A percentile compares a stretch with the other conserved stretches of the same genome.
phyloP scores from a whole-genome alignment of 2,329 filamentous ascomycete species.

The Mycogone perniciosa region DNA sequence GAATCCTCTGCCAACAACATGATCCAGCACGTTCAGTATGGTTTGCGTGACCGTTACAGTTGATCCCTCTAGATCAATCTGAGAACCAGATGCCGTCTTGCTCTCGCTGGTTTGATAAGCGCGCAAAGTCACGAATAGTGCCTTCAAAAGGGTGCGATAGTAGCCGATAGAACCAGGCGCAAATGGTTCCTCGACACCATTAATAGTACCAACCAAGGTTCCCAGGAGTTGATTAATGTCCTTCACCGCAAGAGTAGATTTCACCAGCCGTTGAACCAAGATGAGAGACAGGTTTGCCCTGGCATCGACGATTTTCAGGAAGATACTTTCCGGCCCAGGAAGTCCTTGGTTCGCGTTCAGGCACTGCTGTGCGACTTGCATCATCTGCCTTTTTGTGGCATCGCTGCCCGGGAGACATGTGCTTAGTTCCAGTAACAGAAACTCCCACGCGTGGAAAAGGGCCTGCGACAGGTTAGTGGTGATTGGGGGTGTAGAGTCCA shows the following conservation, averaged over 20 bases:
- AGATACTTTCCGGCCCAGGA: conserved; percentile 72
- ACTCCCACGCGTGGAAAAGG: conserved; percentile 84
- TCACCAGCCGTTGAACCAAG: conserved; percentile 72
- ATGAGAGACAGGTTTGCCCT: conserved; percentile 77
- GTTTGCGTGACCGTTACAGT: conserved; percentile 48
- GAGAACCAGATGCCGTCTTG: conserved; percentile 25
- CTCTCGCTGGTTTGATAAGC: conserved; percentile 45
- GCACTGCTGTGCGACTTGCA: conserved; percentile 70
- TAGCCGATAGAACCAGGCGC: conserved; percentile 53
- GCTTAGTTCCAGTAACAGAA: conserved; percentile 77
- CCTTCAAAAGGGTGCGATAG: conserved; percentile 76
- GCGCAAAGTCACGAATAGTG: conserved; percentile 76
- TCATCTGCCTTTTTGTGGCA: conserved; percentile 60
- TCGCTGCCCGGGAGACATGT: conserved; percentile 49
- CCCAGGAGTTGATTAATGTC: conserved; percentile 47
- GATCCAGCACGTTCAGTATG: conserved; percentile 72
- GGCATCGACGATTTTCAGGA: conserved; percentile 67
- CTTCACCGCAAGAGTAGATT: conserved; percentile 42
- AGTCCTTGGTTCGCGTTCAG: conserved; percentile 68
- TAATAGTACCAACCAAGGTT: conserved; percentile 47
- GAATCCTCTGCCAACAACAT: conserved; percentile 76
- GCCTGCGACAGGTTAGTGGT: conserved; percentile 41
- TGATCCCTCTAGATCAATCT: conserved; percentile 28
- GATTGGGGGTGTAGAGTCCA: neutral
- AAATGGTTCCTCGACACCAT: conserved; percentile 49